Evolutionary conservation across 345 rosid species (phyloP), one percentile per base, ranked within the genome.

Genomic region (Citrus glauca): DNA sequence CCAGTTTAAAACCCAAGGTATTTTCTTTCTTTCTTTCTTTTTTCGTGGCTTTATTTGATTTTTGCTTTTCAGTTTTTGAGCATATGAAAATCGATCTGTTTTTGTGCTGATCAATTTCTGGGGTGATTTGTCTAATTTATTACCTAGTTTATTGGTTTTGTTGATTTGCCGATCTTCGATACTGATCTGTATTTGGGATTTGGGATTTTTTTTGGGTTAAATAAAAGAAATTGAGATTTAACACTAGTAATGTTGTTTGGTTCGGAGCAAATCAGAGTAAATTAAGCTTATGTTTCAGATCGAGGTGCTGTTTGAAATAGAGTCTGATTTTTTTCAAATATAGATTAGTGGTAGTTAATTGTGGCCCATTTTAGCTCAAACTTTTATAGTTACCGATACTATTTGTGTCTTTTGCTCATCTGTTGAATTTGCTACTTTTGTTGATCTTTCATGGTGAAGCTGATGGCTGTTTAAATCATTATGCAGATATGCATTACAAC

Each of bases 401-500:
- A 20, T 32, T 33, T 4, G 10, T 65, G 22, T 45, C 4, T 17
- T 65, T 40, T 24, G 19, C 20, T 68, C 32, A 10, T 24, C 16
- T 40, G 2, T 30, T 28, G 22, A 63, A 10, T 33, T 32, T 33
- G 9, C 25, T 40, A 68, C 55, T 68, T 42, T 9, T 40, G 17
- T 37, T 57, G 75, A 72, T 55, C 32, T 57, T 13, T 14, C 33
- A 35, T 17, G 1, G 53, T 40, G 33, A 73, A 30, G 35, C 50
- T 73, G 24, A n/a, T 61, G 68, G 24, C n/a, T 35, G 38, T 67
- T 77, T 72, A 55, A 76, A 25, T 28, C 25, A 7, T 40, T 70
- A 1, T 56, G 56, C 84, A 96, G 99, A 91, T 96, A 81, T 89
- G 92, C 75, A 81, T 96, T 62, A 94, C 97, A 56, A 90, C 97